Evolutionary conservation across 768 basidiomycete genomes (phyloP), one percentile per base, ranked within the genome.

Genomic region (Rhodosporidiobolus sp.): DNA sequence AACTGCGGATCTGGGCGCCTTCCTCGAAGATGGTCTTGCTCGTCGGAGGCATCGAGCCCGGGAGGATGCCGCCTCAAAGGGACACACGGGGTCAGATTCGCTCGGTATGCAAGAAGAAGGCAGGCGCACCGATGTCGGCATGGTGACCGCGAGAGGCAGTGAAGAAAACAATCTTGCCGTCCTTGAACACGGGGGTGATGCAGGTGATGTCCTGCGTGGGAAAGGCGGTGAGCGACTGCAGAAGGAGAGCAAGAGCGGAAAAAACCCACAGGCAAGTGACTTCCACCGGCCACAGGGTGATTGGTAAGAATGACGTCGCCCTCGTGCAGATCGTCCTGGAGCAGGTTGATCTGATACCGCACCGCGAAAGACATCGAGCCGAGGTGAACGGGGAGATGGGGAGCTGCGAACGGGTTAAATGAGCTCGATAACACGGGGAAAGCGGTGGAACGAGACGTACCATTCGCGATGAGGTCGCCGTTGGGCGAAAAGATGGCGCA

Each of bases 281-380:
- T 69, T n/a, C 92, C 73, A 24, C 92, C 92, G 10, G 91, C 90
- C 67, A 88, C 86, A 3, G 92, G 92, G 20, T 90, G 92, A 82
- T 94, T 97, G 63, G 92, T 90, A 88, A 96, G 89, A 65, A 96
- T 82, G 19, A 95, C 93, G 80, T 97, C 94, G 14, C 94, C 94
- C 77, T 90, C 89, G 83, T 90, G 88, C 64, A 96, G 83, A 16
- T 83, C 82, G 65, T 85, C 85, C 50, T 62, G 72, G 57, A 70
- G 74, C 64, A 71, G 53, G 50, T 65, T 66, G 64, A 70, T 67
- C 85, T 88, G 54, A 68, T 70, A 73, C n/a, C 64, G 28, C 17
- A 82, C 80, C 11, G 80, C 79, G 53, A 78, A 80, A 8, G 70
- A 72, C 81, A 82, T 81, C 74, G 70, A 77, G 72, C 59, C 77